phyloP scores from a whole-genome alignment of 495 filamentous ascomycete genomes.

The Annulohypoxylon stygium region DNA sequence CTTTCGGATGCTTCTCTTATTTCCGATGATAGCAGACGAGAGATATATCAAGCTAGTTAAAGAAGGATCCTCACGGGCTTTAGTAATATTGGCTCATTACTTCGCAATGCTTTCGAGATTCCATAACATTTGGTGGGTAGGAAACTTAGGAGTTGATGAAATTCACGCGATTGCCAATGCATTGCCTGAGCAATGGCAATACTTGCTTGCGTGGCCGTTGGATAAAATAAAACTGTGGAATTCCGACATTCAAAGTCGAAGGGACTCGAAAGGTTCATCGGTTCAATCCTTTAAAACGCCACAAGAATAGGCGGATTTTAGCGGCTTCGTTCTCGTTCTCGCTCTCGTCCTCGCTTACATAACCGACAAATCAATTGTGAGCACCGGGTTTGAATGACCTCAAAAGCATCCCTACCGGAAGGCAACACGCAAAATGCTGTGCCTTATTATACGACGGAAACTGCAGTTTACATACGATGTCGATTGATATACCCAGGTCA shows the following conservation, averaged over 20 bases:
- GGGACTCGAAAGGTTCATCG: background rate
- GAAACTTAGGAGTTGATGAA: conserved; percentile 48
- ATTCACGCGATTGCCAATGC: conserved; percentile 54
- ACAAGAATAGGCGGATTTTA: background rate
- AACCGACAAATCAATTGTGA: background rate
- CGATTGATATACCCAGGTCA: background rate
- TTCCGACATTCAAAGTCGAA: background rate
- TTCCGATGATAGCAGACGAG: conserved; percentile 54
- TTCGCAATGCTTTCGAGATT: conserved; percentile 54
- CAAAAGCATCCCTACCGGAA: background rate
- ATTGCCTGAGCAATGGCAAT: conserved; percentile 56
- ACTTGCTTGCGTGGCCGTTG: conserved; percentile 56
- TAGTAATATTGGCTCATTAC: conserved; percentile 57
- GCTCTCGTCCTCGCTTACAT: conserved; percentile 24
- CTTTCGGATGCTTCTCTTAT: conserved; percentile 53
- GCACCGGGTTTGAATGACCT: background rate
- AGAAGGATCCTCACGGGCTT: conserved; percentile 53
- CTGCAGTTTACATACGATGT: background rate
- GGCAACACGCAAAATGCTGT: background rate
- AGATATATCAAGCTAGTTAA: conserved; percentile 54
- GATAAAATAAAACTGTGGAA: conserved; percentile 31
- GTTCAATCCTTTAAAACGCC: background rate
- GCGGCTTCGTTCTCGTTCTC: conserved; percentile 30
- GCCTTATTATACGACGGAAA: background rate
- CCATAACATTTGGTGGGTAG: conserved; percentile 59